Conservation (phyloP, 2,329 filamentous ascomycete species). For the Aureobasidium mangrovei region DNA sequence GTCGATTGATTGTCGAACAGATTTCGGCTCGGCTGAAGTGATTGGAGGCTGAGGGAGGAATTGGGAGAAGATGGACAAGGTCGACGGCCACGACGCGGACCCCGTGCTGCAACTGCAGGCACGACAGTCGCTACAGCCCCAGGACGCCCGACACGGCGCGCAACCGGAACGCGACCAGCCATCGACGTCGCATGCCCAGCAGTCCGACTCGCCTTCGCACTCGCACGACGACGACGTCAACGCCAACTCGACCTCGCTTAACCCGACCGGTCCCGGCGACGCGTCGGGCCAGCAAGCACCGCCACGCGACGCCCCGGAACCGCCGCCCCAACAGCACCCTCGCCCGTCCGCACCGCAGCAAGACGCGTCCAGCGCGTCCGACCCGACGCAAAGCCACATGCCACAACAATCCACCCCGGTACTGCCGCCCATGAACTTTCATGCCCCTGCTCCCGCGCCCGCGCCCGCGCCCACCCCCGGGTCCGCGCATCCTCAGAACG, state of each 20-base stretch:
- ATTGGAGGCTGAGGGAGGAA: constrained; percentile 7
- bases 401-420: background rate
- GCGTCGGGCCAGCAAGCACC: background rate
- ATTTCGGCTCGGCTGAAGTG: constrained; percentile 8
- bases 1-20: constrained; percentile 9
- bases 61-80: constrained; percentile 1
- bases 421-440: constrained; percentile 11
- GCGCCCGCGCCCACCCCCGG: background rate
- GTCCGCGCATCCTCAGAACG: constrained; percentile 2
- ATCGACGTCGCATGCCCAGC: background rate
- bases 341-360: background rate
- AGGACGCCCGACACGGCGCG: background rate
- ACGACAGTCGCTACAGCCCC: background rate
- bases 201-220: background rate
- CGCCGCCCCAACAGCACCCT: background rate
- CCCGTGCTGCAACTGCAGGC: constrained; percentile 8
- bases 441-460: background rate
- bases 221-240: background rate
- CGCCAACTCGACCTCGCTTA: background rate
- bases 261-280: background rate
- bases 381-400: constrained; percentile 8
- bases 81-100: constrained; percentile 1
- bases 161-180: constrained; percentile 1
- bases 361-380: constrained; percentile 4
- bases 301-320: background rate